Evolutionary conservation across 495 filamentous ascomycete genomes (phyloP).

Genomic region (Podospora appendiculata): DNA sequence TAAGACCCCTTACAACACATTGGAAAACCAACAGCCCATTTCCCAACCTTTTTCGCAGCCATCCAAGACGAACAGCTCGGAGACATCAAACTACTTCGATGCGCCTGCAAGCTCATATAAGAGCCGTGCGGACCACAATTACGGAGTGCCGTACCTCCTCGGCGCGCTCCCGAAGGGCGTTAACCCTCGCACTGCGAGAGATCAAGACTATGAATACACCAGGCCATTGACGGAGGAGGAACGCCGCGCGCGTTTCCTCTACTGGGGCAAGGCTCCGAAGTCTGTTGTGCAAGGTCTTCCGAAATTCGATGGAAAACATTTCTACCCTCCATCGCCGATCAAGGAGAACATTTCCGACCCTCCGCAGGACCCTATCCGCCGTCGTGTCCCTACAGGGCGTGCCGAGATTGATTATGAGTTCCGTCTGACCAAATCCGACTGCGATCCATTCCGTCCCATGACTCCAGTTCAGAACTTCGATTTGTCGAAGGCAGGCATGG

Average conservation of each 20-base stretch:
- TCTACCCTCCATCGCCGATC: slow-evolving; percentile 44
- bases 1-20: background rate
- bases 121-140: background rate
- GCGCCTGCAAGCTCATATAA: slow-evolving; percentile 2
- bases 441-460: slow-evolving; percentile 29
- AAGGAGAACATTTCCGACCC: slow-evolving; percentile 18
- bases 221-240: slow-evolving; percentile 42
- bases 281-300: slow-evolving; percentile 37
- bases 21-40: background rate
- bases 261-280: slow-evolving; percentile 41
- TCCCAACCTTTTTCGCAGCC: background rate
- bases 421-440: slow-evolving; percentile 19
- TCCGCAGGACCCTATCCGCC: background rate
- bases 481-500: slow-evolving; percentile 8
- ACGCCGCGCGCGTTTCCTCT: slow-evolving; percentile 37
- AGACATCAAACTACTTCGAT: background rate
- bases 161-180: slow-evolving; percentile 32
- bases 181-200: slow-evolving; percentile 21
- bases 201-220: slow-evolving; percentile 37
- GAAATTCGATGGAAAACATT: slow-evolving; percentile 50
- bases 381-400: slow-evolving; percentile 4
- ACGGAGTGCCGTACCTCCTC: slow-evolving; percentile 34
- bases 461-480: slow-evolving; percentile 17
- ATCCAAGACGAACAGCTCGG: background rate
- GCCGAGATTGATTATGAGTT: slow-evolving; percentile 7